Conservation (phyloP, 768 basidiomycete species). For the Amanita exitialis region DNA sequence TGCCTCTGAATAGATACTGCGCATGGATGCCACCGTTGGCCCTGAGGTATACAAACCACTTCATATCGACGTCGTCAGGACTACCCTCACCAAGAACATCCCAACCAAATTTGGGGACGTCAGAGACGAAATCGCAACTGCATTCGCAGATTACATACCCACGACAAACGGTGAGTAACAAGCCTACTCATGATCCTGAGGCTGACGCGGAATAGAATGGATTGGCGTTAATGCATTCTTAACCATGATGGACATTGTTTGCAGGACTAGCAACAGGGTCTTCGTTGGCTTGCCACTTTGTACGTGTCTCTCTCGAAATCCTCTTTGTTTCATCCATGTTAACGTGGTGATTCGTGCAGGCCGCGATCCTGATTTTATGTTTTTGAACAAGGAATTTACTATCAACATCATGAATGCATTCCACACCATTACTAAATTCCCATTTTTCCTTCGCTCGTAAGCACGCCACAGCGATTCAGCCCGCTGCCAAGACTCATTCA, state of each 20-base stretch:
- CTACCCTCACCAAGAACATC: constrained; percentile 18
- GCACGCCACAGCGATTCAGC: constrained; percentile 1
- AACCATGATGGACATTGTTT: constrained; percentile 14
- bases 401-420: constrained; percentile 11
- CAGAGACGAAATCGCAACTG: constrained; percentile 14
- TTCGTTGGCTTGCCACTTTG: constrained; percentile 20
- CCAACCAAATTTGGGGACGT: constrained; percentile 15
- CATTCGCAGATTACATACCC: constrained; percentile 13
- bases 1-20: constrained; percentile 15
- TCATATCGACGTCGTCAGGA: constrained; percentile 17
- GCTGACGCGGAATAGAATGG: constrained; percentile 10
- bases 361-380: constrained; percentile 12
- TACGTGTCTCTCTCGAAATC: constrained; percentile 5
- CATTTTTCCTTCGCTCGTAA: constrained; percentile 16
- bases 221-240: constrained; percentile 8
- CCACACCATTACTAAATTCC: constrained; percentile 15
- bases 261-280: constrained; percentile 13
- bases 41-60: constrained; percentile 14
- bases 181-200: too few relatives aligned
- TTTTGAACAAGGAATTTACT: constrained; percentile 12
- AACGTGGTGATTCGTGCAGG: constrained; percentile 6
- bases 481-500: background rate
- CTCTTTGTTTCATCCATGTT: background rate
- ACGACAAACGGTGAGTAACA: background rate
- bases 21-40: constrained; percentile 26